Evolutionary conservation across 345 rosid species (phyloP).

Genomic region (Melaleuca quinquenervia): DNA sequence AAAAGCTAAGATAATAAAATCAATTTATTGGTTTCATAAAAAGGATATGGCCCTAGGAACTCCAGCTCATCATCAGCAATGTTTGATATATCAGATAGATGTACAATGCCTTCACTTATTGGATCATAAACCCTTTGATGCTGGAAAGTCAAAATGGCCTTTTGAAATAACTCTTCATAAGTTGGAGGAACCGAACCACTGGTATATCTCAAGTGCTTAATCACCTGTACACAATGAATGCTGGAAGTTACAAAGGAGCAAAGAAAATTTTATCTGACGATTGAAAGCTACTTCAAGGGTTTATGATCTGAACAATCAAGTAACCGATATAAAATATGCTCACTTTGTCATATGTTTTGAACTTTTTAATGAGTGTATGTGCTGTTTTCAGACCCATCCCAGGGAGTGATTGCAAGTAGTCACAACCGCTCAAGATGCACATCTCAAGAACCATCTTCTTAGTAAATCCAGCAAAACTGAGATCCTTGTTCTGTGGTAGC

Average conservation of each 20-base stretch:
- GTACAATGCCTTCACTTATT: slow-evolving; percentile 34
- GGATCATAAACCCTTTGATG: slow-evolving; percentile 92
- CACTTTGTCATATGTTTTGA: slow-evolving; percentile 78
- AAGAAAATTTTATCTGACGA: background rate
- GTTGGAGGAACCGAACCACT: slow-evolving; percentile 63
- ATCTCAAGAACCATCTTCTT: slow-evolving; percentile 86
- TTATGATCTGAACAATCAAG: background rate
- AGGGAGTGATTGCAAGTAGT: slow-evolving; percentile 80
- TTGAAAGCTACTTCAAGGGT: background rate
- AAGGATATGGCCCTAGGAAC: slow-evolving; percentile 98
- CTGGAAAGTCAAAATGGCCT: slow-evolving; percentile 80
- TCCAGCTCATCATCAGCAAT: slow-evolving; percentile 42
- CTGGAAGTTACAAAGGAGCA: background rate
- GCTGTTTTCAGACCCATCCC: slow-evolving; percentile 97
- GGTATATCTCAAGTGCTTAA: slow-evolving; percentile 82
- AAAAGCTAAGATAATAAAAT: background rate
- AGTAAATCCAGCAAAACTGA: slow-evolving; percentile 61
- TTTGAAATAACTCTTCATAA: slow-evolving; percentile 81
- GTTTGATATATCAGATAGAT: slow-evolving; percentile 39
- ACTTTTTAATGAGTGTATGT: slow-evolving; percentile 68
- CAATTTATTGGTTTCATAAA: background rate
- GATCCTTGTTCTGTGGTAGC: slow-evolving; percentile 59
- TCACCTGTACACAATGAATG: slow-evolving; percentile 39
- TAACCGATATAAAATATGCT: background rate
- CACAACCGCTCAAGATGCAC: slow-evolving; percentile 99